Base-by-base conservation (phyloP, 441 rosid species). In the Erodium moschatum region DNA sequence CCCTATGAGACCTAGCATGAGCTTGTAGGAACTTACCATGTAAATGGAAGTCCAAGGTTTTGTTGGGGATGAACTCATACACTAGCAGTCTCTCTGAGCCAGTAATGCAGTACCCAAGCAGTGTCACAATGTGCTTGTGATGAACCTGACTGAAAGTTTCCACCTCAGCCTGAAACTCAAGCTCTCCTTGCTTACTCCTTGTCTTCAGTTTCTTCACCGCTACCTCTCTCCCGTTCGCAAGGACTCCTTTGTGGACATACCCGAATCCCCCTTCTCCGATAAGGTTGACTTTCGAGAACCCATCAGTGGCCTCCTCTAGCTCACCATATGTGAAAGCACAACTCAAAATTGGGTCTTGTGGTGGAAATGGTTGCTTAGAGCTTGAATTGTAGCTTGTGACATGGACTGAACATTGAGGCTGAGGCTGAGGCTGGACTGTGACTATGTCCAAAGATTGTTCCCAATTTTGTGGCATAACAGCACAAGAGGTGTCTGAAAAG, bases 221-320 rank as follows among this genome's bases (percentile, higher is more conserved):
- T 8, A 93, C 91, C 79, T 93, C 98, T 80, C 89, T 91, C 24
- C 98, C 97, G 68, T 86, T 88, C 0, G 98, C 93, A 67, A 93
- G 90, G 52, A 91, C 86, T 69, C 98, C 98, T 64, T 75, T 87
- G 75, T 91, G 96, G 79, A 94, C 98, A 75, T 83, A 94, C 65
- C 98, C 97, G 7, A 94, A 94, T 56, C 98, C 98, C 5, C 98
- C 98, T 85, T 94, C 96, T 48, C 98, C 98, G 0, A 94, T 86
- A 67, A 94, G 85, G 74, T 94, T 94, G n/a, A 96, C 90, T 13
- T 87, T 80, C 0, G 96, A 86, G 85, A 94, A 94, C 38, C 96
- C 98, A 74, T 91, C 85, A 0, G 98, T 94, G 0, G 98, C 98
- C 81, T 88, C 82, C 0, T 89, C 83, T 20, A 94, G 75, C 75